phyloP scores from a whole-genome alignment of 139 green algal species.

The Coelastrella sp. region DNA sequence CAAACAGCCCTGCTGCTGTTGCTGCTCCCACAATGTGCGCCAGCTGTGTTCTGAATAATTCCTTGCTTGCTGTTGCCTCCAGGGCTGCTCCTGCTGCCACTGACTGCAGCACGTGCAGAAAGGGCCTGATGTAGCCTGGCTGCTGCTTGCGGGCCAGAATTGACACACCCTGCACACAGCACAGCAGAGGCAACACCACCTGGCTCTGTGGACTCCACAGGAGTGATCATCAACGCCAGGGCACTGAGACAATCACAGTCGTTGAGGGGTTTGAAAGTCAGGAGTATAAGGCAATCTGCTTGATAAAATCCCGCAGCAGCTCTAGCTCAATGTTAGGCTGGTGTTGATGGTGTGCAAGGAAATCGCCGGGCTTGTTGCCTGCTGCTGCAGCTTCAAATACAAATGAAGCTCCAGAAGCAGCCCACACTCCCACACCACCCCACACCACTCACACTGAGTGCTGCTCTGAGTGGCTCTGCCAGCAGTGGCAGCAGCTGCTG shows the following conservation, averaged over 20 bases:
- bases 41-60: not conserved
- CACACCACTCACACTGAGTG: constrained; percentile 53
- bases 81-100: constrained; percentile 37
- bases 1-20: constrained; percentile 11
- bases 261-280: not conserved
- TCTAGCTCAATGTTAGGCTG: not conserved
- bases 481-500: constrained; percentile 81
- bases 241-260: not conserved
- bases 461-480: constrained; percentile 73
- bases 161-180: constrained; percentile 66
- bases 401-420: too few species aligned
- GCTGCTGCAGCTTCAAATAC: not conserved
- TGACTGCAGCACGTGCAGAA: constrained; percentile 48
- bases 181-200: not conserved
- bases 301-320: not conserved
- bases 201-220: not conserved
- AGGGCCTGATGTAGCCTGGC: constrained; percentile 66
- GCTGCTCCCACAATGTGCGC: not conserved
- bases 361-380: not conserved
- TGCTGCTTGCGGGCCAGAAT: constrained; percentile 67
- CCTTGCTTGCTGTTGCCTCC: constrained; percentile 17
- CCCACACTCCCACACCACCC: not conserved
- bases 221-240: too few species aligned
- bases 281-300: not conserved
- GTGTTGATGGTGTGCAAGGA: not conserved